A percentile compares a stretch with the other conserved stretches of the same genome.
Conservation (phyloP, 2,329 filamentous ascomycete species). For the Whalleya microplaca region DNA sequence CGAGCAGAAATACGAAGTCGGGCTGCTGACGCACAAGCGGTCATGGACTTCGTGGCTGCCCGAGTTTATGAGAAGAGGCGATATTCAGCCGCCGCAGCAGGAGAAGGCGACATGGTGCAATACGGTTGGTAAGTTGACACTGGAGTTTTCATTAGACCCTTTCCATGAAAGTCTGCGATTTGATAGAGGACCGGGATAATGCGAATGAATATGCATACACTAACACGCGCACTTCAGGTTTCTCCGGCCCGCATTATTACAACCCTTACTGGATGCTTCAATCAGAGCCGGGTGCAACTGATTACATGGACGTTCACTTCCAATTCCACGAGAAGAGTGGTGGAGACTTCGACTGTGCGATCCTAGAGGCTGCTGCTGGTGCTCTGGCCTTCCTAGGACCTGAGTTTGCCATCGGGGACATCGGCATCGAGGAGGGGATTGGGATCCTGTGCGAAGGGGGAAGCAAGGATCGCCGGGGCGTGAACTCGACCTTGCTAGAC, state of each 20-base stretch:
- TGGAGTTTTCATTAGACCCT: background rate
- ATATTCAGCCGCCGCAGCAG: conserved; percentile 1
- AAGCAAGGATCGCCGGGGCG: background rate
- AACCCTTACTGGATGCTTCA: conserved; percentile 12
- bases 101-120: conserved; percentile 13
- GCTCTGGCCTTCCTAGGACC: conserved; percentile 1
- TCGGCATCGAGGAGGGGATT: conserved; percentile 6
- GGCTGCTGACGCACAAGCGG: conserved; percentile 7
- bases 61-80: background rate
- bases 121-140: conserved; percentile 6
- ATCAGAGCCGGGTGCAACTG: conserved; percentile 4
- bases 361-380: conserved; percentile 6
- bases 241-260: conserved; percentile 14
- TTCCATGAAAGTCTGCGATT: too few species aligned
- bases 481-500: conserved; percentile 3
- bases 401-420: conserved; percentile 10
- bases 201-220: background rate
- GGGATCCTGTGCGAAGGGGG: conserved; percentile 1
- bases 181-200: too few species aligned
- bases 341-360: conserved; percentile 8
- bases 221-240: background rate
- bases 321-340: conserved; percentile 6
- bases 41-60: background rate
- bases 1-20: conserved; percentile 24
- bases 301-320: conserved; percentile 11